Conservation (phyloP, 2,329 filamentous ascomycete species). For the Aspergillus melleus region DNA sequence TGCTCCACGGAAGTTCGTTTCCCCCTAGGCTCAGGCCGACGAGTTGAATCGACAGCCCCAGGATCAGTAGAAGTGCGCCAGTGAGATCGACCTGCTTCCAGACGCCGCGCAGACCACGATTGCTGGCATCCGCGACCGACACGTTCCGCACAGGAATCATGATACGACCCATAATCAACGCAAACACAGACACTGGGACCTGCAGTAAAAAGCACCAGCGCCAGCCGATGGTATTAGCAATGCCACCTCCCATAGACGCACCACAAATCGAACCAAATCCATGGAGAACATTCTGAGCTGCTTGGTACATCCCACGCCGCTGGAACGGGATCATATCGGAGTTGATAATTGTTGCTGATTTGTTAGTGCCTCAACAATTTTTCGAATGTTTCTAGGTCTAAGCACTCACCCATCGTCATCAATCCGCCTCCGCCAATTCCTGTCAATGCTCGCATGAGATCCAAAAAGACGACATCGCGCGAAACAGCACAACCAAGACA, state of each 20-base stretch:
- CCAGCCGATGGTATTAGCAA: conserved; percentile 48
- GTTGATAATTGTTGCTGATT: conserved; percentile 62
- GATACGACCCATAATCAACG: conserved; percentile 54
- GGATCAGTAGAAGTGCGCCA: conserved; percentile 58
- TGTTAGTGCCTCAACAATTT: background rate
- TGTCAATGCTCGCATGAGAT: conserved; percentile 68
- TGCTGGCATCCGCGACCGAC: conserved; percentile 3
- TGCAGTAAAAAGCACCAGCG: conserved; percentile 60
- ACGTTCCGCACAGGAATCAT: conserved; percentile 52
- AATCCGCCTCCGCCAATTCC: conserved; percentile 73
- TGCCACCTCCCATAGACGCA: conserved; percentile 46
- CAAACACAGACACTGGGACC: conserved; percentile 59
- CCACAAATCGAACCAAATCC: conserved; percentile 64
- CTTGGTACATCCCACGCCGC: conserved; percentile 71
- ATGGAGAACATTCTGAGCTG: conserved; percentile 60
- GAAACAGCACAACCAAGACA: conserved; percentile 71
- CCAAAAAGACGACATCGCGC: conserved; percentile 66
- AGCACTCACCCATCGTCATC: conserved; percentile 57
- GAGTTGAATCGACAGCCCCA: conserved; percentile 58
- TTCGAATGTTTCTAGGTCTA: background rate
- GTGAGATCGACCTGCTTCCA: conserved; percentile 60
- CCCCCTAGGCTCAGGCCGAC: conserved; percentile 47
- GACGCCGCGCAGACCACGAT: conserved; percentile 37
- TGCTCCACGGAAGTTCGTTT: conserved; percentile 48
- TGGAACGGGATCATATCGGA: conserved; percentile 74